These are phyloP conservation scores for Stephanodiscus triporus DNA, from an alignment of 108 stramenopile genomes.

Conservation along the genomic window DNA sequence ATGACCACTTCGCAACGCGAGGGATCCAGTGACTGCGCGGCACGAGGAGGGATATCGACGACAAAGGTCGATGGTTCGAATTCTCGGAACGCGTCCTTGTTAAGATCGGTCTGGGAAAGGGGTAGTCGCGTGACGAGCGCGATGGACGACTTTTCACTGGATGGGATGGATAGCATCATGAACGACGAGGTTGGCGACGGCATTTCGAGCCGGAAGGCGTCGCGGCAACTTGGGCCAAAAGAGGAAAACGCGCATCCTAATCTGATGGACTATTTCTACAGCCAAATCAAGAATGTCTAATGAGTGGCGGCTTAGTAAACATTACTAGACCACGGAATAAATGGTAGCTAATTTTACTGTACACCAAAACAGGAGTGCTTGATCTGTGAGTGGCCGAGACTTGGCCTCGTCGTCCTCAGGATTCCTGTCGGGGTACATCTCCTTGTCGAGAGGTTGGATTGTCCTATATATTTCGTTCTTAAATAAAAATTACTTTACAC, in stretches of 20 bases:
- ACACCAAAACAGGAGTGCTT: too few species aligned
- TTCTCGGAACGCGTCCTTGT: background rate
- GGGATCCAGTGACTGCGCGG: background rate
- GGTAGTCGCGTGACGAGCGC: background rate
- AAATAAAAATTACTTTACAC: too few species aligned
- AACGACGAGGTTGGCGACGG: background rate
- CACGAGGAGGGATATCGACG: background rate
- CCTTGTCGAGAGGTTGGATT: too few species aligned
- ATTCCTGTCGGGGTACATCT: too few species aligned
- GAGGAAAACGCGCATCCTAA: slow-evolving; percentile 15
- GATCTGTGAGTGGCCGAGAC: too few species aligned
- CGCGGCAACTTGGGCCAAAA: background rate
- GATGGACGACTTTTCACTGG: slow-evolving; percentile 3
- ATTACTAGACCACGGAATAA: too few species aligned
- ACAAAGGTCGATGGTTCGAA: background rate
- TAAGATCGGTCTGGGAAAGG: background rate
- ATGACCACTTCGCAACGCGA: background rate
- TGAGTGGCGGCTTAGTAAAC: too few species aligned
- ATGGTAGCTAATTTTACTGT: too few species aligned
- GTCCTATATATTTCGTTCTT: too few species aligned
- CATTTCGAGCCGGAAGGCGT: background rate
- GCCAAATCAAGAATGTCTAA: slow-evolving; percentile 15
- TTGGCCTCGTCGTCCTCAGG: too few species aligned
- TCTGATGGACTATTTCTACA: slow-evolving; percentile 20
- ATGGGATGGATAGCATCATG: slow-evolving; percentile 11